Percentiles rank a stretch among this genome's conserved stretches.
phyloP scores from a whole-genome alignment of 140 eudicot genomes.

The Ambrosia hybrid region DNA sequence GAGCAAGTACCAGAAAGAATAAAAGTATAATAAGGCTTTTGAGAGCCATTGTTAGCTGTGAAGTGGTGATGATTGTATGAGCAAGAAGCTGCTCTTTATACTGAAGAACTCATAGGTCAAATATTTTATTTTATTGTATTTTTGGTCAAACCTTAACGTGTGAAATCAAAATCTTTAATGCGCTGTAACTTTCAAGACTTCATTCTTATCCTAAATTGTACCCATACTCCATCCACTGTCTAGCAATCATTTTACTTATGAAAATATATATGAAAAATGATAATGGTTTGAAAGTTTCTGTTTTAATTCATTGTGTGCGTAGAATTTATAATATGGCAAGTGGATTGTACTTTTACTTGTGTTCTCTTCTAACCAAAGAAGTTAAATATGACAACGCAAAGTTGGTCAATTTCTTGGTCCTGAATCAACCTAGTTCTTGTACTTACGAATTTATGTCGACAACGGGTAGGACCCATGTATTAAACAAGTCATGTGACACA shows the following conservation, averaged over 20 bases:
- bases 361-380: neutral
- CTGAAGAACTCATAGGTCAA: neutral
- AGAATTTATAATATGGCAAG: neutral
- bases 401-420: slow-evolving; percentile 12
- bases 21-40: slow-evolving; percentile 14
- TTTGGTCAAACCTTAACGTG: too few species aligned
- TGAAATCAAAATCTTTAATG: too few species aligned
- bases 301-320: neutral
- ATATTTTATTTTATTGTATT: too few species aligned
- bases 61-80: neutral
- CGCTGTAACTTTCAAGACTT: too few species aligned
- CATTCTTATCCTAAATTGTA: too few species aligned
- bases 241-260: neutral
- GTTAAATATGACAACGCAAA: neutral
- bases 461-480: too few species aligned
- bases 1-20: slow-evolving; percentile 20
- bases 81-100: too few species aligned
- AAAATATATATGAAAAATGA: neutral
- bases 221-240: too few species aligned
- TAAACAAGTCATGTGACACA: too few species aligned
- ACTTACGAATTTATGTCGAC: neutral
- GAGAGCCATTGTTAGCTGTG: slow-evolving; percentile 32
- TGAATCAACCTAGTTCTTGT: neutral
- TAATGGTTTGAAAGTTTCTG: too few species aligned
- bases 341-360: neutral